phyloP scores from a whole-genome alignment of 257 asterid genomes.

The Perilla frutescens region DNA sequence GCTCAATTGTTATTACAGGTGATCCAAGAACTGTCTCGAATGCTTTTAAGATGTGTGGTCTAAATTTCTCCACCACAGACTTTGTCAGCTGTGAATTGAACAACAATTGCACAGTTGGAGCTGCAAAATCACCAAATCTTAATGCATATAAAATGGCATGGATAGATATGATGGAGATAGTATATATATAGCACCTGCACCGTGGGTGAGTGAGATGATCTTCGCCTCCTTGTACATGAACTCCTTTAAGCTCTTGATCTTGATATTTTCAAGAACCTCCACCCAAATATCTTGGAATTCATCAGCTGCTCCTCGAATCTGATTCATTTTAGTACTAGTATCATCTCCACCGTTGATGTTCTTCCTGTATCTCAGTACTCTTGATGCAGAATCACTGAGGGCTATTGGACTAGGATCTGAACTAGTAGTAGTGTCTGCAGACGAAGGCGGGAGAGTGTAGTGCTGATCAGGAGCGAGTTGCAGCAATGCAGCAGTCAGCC shows the following conservation, averaged over 20 bases:
- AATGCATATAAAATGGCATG: background rate
- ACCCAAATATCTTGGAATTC: slow-evolving; percentile 63
- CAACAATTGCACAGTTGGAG: slow-evolving; percentile 77
- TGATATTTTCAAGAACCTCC: slow-evolving; percentile 73
- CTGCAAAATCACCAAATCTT: slow-evolving; percentile 49
- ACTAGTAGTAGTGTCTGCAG: slow-evolving; percentile 38
- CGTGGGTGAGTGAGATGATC: slow-evolving; percentile 71
- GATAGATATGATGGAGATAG: no score
- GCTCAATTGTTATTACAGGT: slow-evolving; percentile 77
- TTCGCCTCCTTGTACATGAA: slow-evolving; percentile 78
- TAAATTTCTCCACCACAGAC: slow-evolving; percentile 77
- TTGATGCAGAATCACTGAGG: slow-evolving; percentile 39
- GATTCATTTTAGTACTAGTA: background rate
- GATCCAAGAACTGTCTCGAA: slow-evolving; percentile 82
- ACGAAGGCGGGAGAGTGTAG: slow-evolving; percentile 44
- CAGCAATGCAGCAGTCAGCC: slow-evolving; percentile 96
- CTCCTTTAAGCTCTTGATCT: slow-evolving; percentile 65
- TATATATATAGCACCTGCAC: slow-evolving; percentile 64
- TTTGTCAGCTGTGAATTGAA: slow-evolving; percentile 71
- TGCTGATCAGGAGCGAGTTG: slow-evolving; percentile 96
- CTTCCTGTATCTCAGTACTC: slow-evolving; percentile 48
- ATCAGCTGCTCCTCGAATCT: background rate
- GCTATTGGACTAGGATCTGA: slow-evolving; percentile 57
- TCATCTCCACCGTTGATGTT: slow-evolving; percentile 45
- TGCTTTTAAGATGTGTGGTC: slow-evolving; percentile 71